Base-by-base conservation (phyloP, 1,284 basidiomycete species). In the Rhodotorula sp. region DNA sequence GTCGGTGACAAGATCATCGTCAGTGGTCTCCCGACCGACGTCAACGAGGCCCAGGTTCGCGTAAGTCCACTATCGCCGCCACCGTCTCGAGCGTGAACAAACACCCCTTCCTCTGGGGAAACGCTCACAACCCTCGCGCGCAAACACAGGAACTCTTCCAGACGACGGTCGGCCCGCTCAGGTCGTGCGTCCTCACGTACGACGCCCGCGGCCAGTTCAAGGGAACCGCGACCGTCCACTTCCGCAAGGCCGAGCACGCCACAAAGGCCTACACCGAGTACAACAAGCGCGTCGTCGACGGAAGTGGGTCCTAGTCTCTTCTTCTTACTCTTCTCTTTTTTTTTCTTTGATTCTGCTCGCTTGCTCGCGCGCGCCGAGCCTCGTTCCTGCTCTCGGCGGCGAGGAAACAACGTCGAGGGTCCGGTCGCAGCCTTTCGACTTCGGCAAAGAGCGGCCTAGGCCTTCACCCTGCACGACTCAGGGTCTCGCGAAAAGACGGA, bases 241-340 rank as follows among this genome's bases (percentile, higher is more conserved):
- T 98, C 86, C 85, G 86, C 79, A 88, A 88, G 78, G 89, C 89
- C 78, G 93, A 93, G 68, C 93, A 97, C 79, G 95, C 90, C 70
- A 89, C 88, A 81, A 93, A 91, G 85, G 95, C 95, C 8, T 95
- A 90, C 83, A 86, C 90, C 76, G 87, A 93, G 78, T 99, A 98
- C 87, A 93, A 99, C 87, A 93, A 94, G 85, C 90, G 95, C 81
- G 89, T 99, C 84, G 95, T 99, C 87, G 95, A 99, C 89, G 93
- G 94, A 85, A 97, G 95, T 98, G 91, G 94, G 95, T 97, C 89
- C 59, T 47, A 49, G 57, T n/a, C 34, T n/a, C 31, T 45, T 19
- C 54, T 48, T 18, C 50, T 45, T 26, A 55, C 54, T n/a, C 45
- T 15, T 55, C 31, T 64, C 23, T 26, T 56, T 47, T 23, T 31